These are phyloP conservation scores for Trichophyton simii DNA, from an alignment of 2,329 filamentous ascomycete genomes.

Conservation along the genomic window DNA sequence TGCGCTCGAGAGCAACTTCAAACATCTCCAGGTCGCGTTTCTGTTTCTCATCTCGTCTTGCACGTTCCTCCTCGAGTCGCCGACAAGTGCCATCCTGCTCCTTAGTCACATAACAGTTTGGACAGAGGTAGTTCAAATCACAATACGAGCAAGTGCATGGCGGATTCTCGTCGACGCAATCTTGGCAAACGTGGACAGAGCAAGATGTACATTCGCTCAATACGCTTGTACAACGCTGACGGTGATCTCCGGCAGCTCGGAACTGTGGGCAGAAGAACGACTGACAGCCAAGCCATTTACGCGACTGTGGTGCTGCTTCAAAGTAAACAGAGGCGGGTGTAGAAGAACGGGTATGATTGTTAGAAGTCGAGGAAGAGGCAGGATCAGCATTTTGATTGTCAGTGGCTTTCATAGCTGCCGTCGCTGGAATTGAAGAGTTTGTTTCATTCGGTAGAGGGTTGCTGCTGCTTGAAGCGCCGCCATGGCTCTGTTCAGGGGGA, in stretches of 20 bases:
- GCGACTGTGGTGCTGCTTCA: slow-evolving; percentile 24
- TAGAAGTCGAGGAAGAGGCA: slow-evolving; percentile 29
- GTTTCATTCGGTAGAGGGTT: neutral
- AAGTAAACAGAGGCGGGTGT: slow-evolving; percentile 28
- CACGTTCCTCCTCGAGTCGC: slow-evolving; percentile 27
- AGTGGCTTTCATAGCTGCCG: neutral
- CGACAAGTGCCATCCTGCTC: slow-evolving; percentile 30
- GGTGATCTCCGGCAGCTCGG: slow-evolving; percentile 33
- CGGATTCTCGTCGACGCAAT: slow-evolving; percentile 30
- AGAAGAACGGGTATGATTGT: slow-evolving; percentile 28
- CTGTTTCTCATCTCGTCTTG: slow-evolving; percentile 27
- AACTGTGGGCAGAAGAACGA: slow-evolving; percentile 37
- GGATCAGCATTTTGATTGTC: slow-evolving; percentile 24
- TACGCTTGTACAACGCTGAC: slow-evolving; percentile 32
- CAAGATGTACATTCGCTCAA: slow-evolving; percentile 36
- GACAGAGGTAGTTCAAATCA: slow-evolving; percentile 32
- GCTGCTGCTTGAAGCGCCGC: neutral
- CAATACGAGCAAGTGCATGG: slow-evolving; percentile 35
- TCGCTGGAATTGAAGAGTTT: neutral
- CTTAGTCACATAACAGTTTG: slow-evolving; percentile 30
- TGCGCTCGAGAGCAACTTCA: slow-evolving; percentile 28
- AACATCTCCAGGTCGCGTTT: slow-evolving; percentile 30
- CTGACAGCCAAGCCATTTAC: slow-evolving; percentile 36
- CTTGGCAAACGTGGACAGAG: slow-evolving; percentile 35
- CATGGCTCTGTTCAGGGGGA: neutral